These are phyloP conservation scores for Aspergillus coremiiformis DNA, from an alignment of 495 filamentous ascomycete species.

Conservation along the genomic window DNA sequence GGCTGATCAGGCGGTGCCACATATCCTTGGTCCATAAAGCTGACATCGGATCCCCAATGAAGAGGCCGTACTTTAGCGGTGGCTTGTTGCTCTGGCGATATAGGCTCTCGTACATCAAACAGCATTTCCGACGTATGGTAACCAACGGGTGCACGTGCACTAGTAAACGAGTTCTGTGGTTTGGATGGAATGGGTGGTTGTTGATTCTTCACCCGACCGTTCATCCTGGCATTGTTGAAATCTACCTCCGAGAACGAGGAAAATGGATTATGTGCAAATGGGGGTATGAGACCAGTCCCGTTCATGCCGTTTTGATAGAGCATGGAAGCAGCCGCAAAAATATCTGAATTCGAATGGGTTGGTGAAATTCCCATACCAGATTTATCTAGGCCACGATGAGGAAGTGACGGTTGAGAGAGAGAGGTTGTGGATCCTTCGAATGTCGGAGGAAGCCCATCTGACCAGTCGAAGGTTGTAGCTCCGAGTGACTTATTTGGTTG, in stretches of 20 bases:
- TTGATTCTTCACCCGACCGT: conserved; percentile 15
- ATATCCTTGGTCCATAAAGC: conserved; percentile 53
- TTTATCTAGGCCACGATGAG: conserved; percentile 23
- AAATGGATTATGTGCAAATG: conserved; percentile 28
- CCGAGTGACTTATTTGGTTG: conserved; percentile 40
- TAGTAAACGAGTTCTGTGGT: conserved; percentile 12
- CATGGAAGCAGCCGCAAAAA: conserved; percentile 46
- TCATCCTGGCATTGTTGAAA: conserved; percentile 12
- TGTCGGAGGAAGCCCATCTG: conserved; percentile 49
- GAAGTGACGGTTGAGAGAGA: conserved; percentile 43
- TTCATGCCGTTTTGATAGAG: conserved; percentile 35
- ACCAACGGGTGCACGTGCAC: conserved; percentile 22
- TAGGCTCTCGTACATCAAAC: conserved; percentile 37
- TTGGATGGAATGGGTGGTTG: conserved; percentile 9
- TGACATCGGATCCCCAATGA: conserved; percentile 60
- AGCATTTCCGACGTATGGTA: conserved; percentile 42
- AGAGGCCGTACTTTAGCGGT: conserved; percentile 35
- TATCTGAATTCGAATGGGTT: conserved; percentile 30
- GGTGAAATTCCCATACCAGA: conserved; percentile 15
- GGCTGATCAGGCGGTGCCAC: conserved; percentile 46
- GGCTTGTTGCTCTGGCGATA: conserved; percentile 34
- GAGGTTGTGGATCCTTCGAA: conserved; percentile 57
- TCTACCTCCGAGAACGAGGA: conserved; percentile 20
- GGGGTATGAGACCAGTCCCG: conserved; percentile 22
- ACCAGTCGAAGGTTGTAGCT: conserved; percentile 43